Conservation (phyloP, 768 basidiomycete genomes). For the Harrya chromipes region DNA sequence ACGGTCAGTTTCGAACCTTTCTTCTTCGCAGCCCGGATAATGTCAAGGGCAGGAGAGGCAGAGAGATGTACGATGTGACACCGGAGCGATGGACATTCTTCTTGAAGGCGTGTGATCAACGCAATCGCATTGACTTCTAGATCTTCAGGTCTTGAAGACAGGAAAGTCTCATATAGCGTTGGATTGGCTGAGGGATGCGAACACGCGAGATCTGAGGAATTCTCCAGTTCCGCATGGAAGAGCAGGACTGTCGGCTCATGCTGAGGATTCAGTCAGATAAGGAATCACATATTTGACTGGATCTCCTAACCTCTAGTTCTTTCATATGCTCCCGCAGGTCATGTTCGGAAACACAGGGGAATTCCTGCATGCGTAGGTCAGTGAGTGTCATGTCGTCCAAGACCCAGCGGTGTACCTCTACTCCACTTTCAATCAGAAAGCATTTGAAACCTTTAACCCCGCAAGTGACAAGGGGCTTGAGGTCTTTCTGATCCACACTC, state of each 20-base stretch:
- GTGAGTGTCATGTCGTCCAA: slow-evolving; percentile 2
- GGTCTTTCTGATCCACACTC: slow-evolving; percentile 49
- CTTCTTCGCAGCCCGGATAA: slow-evolving; percentile 65
- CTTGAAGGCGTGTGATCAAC: slow-evolving; percentile 67
- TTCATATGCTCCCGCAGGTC: slow-evolving; percentile 72
- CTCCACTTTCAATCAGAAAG: slow-evolving; percentile 93
- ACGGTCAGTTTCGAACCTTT: slow-evolving; percentile 74
- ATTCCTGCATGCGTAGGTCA: slow-evolving; percentile 59
- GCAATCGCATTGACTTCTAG: slow-evolving; percentile 82
- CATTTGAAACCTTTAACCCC: slow-evolving; percentile 98
- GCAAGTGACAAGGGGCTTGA: slow-evolving; percentile 68
- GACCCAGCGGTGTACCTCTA: slow-evolving; percentile 58
- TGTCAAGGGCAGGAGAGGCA: slow-evolving; percentile 74
- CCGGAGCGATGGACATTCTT: slow-evolving; percentile 60
- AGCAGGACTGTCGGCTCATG: slow-evolving; percentile 67
- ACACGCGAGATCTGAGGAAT: slow-evolving; percentile 10
- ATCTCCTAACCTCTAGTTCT: slow-evolving; percentile 57
- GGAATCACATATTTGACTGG: not conserved
- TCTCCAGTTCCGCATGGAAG: slow-evolving; percentile 90
- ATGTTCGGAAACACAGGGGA: slow-evolving; percentile 75
- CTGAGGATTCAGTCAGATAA: slow-evolving; percentile 37
- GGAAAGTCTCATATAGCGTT: slow-evolving; percentile 72
- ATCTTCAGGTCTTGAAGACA: slow-evolving; percentile 76
- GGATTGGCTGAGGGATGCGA: slow-evolving; percentile 38
- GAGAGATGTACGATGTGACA: slow-evolving; percentile 97